Conservation (phyloP, 192 early-diverging fungal genomes). For the Piromyces finnis region DNA sequence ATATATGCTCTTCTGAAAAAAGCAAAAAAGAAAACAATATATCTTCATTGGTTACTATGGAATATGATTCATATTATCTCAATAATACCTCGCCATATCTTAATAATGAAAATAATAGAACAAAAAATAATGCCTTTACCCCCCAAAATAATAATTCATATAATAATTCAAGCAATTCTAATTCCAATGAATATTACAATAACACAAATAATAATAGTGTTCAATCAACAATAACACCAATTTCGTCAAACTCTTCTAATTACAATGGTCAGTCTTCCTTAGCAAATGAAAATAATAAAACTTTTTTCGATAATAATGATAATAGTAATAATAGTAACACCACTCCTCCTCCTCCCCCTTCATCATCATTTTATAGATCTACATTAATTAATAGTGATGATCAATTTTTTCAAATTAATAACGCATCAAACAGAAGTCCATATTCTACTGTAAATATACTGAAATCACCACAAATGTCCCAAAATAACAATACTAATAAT, state of each 20-base stretch:
- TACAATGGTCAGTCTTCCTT: neutral
- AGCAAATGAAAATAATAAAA: neutral
- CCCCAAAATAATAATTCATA: neutral
- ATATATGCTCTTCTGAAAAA: neutral
- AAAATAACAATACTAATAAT: neutral
- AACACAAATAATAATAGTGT: neutral
- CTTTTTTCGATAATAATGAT: neutral
- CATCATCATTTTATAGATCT: neutral
- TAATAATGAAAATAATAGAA: neutral
- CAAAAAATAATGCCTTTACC: neutral
- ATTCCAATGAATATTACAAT: neutral
- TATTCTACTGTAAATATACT: neutral
- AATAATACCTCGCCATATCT: neutral
- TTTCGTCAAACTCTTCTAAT: neutral
- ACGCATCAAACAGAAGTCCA: neutral
- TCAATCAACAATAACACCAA: neutral
- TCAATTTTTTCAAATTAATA: neutral
- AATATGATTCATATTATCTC: neutral
- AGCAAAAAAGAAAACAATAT: neutral
- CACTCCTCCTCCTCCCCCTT: neutral
- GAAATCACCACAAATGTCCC: neutral
- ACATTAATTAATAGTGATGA: neutral
- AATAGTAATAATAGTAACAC: neutral
- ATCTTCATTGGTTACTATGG: neutral
- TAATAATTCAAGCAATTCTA: neutral